These are phyloP conservation scores for Gaertneriomyces sp. DNA, from an alignment of 192 early-diverging fungal genomes.

Conservation along the genomic window DNA sequence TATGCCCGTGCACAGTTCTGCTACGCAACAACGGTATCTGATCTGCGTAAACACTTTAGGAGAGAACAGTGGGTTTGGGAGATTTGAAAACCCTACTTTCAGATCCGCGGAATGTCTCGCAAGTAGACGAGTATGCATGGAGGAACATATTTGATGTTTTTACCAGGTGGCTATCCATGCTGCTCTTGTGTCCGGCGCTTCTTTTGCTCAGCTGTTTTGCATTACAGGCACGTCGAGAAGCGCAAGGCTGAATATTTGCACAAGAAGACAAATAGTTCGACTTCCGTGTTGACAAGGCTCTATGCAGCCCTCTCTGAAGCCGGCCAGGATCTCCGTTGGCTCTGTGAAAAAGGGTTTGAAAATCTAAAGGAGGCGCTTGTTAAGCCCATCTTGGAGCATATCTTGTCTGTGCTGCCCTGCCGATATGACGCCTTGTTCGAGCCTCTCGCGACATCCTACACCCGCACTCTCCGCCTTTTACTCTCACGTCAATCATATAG, in stretches of 20 bases:
- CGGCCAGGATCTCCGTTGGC: slow-evolving; percentile 13
- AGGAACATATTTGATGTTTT: slow-evolving; percentile 9
- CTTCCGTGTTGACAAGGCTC: neutral
- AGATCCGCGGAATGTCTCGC: neutral
- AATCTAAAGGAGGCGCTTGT: neutral
- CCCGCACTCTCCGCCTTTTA: slow-evolving; percentile 10
- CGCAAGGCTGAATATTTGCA: slow-evolving; percentile 8
- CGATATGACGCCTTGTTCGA: slow-evolving; percentile 15
- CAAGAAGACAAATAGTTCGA: neutral
- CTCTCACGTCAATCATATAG: slow-evolving; percentile 13
- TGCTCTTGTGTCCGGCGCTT: neutral
- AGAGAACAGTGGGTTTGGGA: neutral
- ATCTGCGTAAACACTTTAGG: slow-evolving; percentile 7
- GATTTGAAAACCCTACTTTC: slow-evolving; percentile 14
- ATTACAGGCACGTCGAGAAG: slow-evolving; percentile 15
- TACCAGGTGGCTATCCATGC: neutral
- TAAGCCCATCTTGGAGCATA: slow-evolving; percentile 17
- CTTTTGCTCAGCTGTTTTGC: neutral
- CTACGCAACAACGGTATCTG: neutral
- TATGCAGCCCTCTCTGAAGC: slow-evolving; percentile 1
- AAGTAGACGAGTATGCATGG: slow-evolving; percentile 7
- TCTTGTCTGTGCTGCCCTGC: slow-evolving; percentile 20
- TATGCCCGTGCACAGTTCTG: neutral
- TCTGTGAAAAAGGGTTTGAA: slow-evolving; percentile 2
- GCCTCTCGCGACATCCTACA: slow-evolving; percentile 17